Evolutionary conservation across 1,284 basidiomycete species (phyloP).

Genomic region (Coriolopsis trogii): DNA sequence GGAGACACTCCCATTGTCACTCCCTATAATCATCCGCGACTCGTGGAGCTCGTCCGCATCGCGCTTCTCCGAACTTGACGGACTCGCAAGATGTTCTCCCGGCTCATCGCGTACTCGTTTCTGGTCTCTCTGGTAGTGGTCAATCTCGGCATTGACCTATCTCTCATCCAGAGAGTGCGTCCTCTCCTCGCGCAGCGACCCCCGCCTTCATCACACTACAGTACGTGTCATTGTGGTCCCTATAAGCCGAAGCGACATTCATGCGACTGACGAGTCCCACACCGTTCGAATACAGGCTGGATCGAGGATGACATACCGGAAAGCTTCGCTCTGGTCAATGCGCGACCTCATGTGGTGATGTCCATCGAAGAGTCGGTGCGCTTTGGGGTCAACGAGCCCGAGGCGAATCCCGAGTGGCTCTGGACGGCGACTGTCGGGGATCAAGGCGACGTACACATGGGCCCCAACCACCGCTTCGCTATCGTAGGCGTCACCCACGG

Average conservation of each 20-base stretch:
- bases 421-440: slow-evolving; percentile 30
- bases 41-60: too few relatives aligned
- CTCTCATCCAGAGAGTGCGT: background rate
- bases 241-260: background rate
- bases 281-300: too few relatives aligned
- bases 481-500: slow-evolving; percentile 42
- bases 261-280: background rate
- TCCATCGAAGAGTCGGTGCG: slow-evolving; percentile 22
- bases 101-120: slow-evolving; percentile 1
- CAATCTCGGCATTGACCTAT: slow-evolving; percentile 11
- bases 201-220: slow-evolving; percentile 8
- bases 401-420: slow-evolving; percentile 32
- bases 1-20: too few relatives aligned
- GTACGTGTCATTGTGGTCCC: background rate
- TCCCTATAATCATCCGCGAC: too few relatives aligned
- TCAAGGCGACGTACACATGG: slow-evolving; percentile 35
- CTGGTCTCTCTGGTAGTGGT: slow-evolving; percentile 5
- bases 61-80: too few relatives aligned
- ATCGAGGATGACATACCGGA: slow-evolving; percentile 19
- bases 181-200: slow-evolving; percentile 1
- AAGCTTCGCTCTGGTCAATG: slow-evolving; percentile 1
- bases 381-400: slow-evolving; percentile 25
- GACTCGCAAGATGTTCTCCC: slow-evolving; percentile 5
- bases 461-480: slow-evolving; percentile 33
- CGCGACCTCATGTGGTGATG: slow-evolving; percentile 9